Percentiles rank a stretch among this genome's conserved stretches.
Evolutionary conservation across 768 basidiomycete species (phyloP).

Genomic region (Termitomyces bulborhizus): DNA sequence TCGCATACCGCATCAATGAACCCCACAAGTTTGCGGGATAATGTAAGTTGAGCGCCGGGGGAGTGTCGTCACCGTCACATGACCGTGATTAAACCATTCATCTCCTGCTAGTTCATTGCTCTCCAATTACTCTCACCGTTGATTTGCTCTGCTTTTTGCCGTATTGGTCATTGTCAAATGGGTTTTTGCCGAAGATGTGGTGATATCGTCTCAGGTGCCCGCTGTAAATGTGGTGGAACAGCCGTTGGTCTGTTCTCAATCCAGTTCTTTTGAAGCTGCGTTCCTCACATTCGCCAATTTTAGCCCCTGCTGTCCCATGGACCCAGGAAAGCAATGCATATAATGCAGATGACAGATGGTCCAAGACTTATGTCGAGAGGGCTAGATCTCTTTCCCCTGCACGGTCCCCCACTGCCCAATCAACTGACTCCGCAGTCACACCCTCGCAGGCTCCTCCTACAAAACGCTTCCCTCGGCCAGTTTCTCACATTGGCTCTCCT

Average conservation of each 20-base stretch:
- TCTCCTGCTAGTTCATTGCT: background rate
- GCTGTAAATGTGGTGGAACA: constrained; percentile 77
- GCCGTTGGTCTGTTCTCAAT: constrained; percentile 58
- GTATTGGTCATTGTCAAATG: constrained; percentile 33
- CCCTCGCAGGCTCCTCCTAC: constrained; percentile 21
- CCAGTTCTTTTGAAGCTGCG: background rate
- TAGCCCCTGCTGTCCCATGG: constrained; percentile 71
- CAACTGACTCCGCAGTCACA: constrained; percentile 13
- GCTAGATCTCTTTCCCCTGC: constrained; percentile 39
- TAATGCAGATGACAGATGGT: constrained; percentile 62
- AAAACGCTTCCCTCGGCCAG: constrained; percentile 48
- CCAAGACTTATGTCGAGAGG: constrained; percentile 65
- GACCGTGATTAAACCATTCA: constrained; percentile 9
- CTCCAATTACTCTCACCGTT: background rate
- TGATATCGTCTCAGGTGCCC: constrained; percentile 65
- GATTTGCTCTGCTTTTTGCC: constrained; percentile 7
- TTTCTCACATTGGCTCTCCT: constrained; percentile 23
- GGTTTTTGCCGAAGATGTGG: constrained; percentile 85
- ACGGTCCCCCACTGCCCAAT: constrained; percentile 20
- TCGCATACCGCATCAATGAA: background rate
- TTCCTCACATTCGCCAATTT: background rate
- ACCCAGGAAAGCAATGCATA: constrained; percentile 37
- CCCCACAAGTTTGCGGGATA: background rate
- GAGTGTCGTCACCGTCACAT: constrained; percentile 9
- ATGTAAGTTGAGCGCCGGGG: too few relatives aligned